Evolutionary conservation across 371 early-diverging fungal species (phyloP).

Genomic region (Mucor irregularis): DNA sequence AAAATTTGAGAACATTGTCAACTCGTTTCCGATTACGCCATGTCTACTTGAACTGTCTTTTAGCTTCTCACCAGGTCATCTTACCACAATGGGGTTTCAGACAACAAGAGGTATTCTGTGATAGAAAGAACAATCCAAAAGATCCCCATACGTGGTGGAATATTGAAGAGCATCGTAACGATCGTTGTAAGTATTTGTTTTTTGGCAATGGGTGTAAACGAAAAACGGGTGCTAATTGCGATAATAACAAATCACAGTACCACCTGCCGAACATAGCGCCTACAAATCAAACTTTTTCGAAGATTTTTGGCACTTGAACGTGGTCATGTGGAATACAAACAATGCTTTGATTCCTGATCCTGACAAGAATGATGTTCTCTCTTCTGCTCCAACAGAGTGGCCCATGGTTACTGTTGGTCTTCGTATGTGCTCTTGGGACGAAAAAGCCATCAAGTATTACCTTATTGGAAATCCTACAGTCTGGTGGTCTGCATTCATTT

Average conservation of each 20-base stretch:
- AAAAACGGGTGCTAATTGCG: not conserved
- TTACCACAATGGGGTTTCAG: slow-evolving; percentile 99
- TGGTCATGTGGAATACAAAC: slow-evolving; percentile 97
- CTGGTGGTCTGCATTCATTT: slow-evolving; percentile 88
- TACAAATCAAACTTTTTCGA: slow-evolving; percentile 78
- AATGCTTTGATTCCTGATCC: slow-evolving; percentile 97
- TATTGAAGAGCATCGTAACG: slow-evolving; percentile 88
- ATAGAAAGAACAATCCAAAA: slow-evolving; percentile 57
- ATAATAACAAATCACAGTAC: slow-evolving; percentile 39
- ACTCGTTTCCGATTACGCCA: slow-evolving; percentile 91
- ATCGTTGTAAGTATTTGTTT: slow-evolving; percentile 34
- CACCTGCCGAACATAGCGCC: slow-evolving; percentile 55
- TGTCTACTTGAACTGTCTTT: slow-evolving; percentile 70
- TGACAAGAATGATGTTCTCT: slow-evolving; percentile 90
- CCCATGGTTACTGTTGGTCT: slow-evolving; percentile 89
- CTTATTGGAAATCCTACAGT: slow-evolving; percentile 95
- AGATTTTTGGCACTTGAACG: slow-evolving; percentile 92
- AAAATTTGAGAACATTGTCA: slow-evolving; percentile 68
- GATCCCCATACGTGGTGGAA: slow-evolving; percentile 87
- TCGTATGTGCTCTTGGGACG: slow-evolving; percentile 97
- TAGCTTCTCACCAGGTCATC: slow-evolving; percentile 70
- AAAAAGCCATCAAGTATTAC: slow-evolving; percentile 86
- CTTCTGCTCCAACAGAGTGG: slow-evolving; percentile 94
- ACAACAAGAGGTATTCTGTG: slow-evolving; percentile 94
- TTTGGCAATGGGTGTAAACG: not conserved